Evolutionary conservation across 805 yeast genomes (phyloP), one percentile per base, ranked within the genome.

Genomic region (Naumovozyma baii): DNA sequence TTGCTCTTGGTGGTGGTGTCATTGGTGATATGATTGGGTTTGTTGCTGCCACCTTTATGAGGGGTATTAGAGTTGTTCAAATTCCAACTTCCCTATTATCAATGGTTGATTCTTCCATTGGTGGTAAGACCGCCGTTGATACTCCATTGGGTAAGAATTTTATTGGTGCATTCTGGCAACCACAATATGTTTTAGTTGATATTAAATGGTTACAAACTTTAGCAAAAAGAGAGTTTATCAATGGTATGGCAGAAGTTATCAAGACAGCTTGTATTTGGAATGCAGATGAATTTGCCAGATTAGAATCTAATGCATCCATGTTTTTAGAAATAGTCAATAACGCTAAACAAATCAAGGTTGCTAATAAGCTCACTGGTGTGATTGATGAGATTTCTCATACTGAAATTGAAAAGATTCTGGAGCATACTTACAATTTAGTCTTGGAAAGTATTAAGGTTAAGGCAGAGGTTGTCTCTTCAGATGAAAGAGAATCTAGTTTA

Each of bases 241-340:
- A 92, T 57, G 98, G 98, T 45, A 92, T 92, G 88, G 95, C 95
- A 3, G 98, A 92, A 64, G 96, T 92, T 36, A 81, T 92, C 51
- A 92, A 92, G 65, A 92, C 98, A 13, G 97, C 97, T 16, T 96
- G 96, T 18, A 88, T 92, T 55, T 92, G 97, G 97, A 80, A 88
- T 59, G 95, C 83, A 47, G 69, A 55, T 0, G 98, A 92, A 57
- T 92, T 92, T 60, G 67, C 80, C 32, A 72, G 97, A 48, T 73
- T 92, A 43, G 98, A 92, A 62, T 63, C 69, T 25, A 77, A 86
- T 56, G 79, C 95, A 20, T 72, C 74, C 31, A 59, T 62, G 10
- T 88, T 92, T 57, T 69, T 85, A 43, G 67, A 74, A 22, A 77
- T 80, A n/a, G 79, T 90, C 38, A 69, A 70, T 31, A 64, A 63